Percentiles rank a stretch among this genome's conserved stretches.
Conservation (phyloP, 2,329 filamentous ascomycete species). For the Neonectria magnoliae region DNA sequence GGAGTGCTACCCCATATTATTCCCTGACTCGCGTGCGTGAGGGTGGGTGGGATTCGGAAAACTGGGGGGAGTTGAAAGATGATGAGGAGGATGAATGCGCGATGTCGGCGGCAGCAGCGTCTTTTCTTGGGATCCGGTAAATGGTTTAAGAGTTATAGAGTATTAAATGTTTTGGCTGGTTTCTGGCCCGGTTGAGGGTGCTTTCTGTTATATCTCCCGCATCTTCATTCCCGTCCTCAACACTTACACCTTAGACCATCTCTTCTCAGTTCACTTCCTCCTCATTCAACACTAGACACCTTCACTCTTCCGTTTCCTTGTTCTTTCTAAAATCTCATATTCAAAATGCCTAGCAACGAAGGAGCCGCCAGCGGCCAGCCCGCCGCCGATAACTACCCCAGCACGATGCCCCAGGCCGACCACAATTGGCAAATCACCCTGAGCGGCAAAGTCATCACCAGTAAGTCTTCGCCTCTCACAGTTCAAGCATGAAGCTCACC, state of each 20-base stretch:
- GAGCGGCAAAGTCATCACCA: constrained; percentile 51
- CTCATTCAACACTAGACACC: background rate
- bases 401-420: constrained; percentile 46
- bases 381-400: constrained; percentile 34
- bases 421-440: constrained; percentile 50
- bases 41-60: background rate
- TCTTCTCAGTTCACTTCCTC: background rate
- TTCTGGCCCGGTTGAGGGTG: background rate
- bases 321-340: background rate
- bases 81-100: background rate
- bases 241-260: background rate
- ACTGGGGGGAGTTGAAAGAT: background rate
- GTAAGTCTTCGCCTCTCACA: constrained; percentile 38
- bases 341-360: constrained; percentile 17
- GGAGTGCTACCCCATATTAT: background rate
- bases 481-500: constrained; percentile 1
- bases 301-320: too few species aligned
- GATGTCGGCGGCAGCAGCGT: background rate
- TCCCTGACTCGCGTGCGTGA: background rate
- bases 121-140: background rate
- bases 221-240: background rate
- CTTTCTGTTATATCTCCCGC: background rate
- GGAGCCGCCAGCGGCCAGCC: constrained; percentile 1
- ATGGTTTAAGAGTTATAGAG: background rate
- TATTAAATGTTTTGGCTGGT: background rate